Conservation (phyloP, 2,329 filamentous ascomycete genomes). For the Pestalotiopsis fici region DNA sequence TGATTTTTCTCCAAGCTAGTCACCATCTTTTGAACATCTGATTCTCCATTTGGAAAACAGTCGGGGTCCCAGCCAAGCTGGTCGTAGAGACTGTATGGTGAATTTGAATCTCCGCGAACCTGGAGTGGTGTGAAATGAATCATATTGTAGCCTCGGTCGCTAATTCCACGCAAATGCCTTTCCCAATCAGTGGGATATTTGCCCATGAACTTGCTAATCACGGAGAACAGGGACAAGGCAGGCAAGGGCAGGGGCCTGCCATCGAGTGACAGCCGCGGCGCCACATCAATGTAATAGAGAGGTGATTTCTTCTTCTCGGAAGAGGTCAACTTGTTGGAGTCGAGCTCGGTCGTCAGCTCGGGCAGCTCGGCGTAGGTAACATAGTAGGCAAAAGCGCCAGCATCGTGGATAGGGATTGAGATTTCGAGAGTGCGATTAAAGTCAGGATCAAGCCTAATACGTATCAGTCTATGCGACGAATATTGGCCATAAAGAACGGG, state of each 20-base stretch:
- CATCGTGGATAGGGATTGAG: constrained; percentile 78
- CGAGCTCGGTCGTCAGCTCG: constrained; percentile 63
- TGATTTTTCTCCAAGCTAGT: constrained; percentile 81
- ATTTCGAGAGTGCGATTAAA: constrained; percentile 93
- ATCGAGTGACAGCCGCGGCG: constrained; percentile 75
- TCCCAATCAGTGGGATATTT: constrained; percentile 89
- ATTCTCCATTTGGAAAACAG: constrained; percentile 82
- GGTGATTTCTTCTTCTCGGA: constrained; percentile 67
- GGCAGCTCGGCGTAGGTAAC: constrained; percentile 89
- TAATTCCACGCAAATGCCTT: constrained; percentile 83
- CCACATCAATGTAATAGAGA: constrained; percentile 91
- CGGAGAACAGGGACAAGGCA: constrained; percentile 87
- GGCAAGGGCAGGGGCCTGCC: constrained; percentile 77
- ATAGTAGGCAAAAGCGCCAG: constrained; percentile 93
- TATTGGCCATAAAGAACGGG: neutral
- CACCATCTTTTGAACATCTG: constrained; percentile 77
- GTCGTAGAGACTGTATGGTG: constrained; percentile 94
- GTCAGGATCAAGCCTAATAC: constrained; percentile 75
- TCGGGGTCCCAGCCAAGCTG: constrained; percentile 83
- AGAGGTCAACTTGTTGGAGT: constrained; percentile 45
- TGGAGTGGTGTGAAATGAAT: constrained; percentile 96
- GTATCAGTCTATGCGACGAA: constrained; percentile 5
- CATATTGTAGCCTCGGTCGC: constrained; percentile 95
- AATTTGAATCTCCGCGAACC: constrained; percentile 86
- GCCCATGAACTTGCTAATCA: constrained; percentile 98